Evolutionary conservation across 1,284 basidiomycete species (phyloP).

Genomic region (Phylloboletellus chloephorus): DNA sequence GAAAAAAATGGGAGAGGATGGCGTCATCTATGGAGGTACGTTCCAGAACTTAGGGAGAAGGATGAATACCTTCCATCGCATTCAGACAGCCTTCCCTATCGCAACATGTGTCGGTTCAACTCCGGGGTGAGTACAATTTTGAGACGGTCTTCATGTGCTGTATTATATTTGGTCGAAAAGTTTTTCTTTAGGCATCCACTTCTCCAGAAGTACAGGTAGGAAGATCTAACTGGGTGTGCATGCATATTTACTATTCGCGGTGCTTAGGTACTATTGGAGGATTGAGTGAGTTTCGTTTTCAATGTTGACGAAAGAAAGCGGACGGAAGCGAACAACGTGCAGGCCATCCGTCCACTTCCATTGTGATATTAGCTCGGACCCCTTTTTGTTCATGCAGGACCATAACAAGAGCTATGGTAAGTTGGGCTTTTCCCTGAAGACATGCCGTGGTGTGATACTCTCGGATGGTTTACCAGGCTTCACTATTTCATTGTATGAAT

Average conservation of each 20-base stretch:
- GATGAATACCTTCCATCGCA: neutral
- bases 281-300: conserved; percentile 42
- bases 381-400: conserved; percentile 74
- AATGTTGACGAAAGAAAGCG: conserved; percentile 6
- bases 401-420: conserved; percentile 70
- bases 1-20: conserved; percentile 52
- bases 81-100: conserved; percentile 50
- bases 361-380: conserved; percentile 75
- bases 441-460: neutral
- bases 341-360: conserved; percentile 70
- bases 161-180: conserved; percentile 30
- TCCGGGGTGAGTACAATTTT: conserved; percentile 55
- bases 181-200: conserved; percentile 78
- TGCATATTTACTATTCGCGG: neutral
- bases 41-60: neutral
- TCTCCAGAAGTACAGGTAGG: conserved; percentile 61
- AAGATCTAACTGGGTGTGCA: neutral
- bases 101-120: conserved; percentile 82
- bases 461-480: conserved; percentile 45
- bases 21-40: conserved; percentile 66
- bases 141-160: neutral
- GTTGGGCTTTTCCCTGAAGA: conserved; percentile 9
- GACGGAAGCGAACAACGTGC: conserved; percentile 5
- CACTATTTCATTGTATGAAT: conserved; percentile 76
- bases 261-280: conserved; percentile 75